These are phyloP conservation scores for Aspergillus luchuensis DNA, from an alignment of 2,329 filamentous ascomycete species.

Conservation along the genomic window DNA sequence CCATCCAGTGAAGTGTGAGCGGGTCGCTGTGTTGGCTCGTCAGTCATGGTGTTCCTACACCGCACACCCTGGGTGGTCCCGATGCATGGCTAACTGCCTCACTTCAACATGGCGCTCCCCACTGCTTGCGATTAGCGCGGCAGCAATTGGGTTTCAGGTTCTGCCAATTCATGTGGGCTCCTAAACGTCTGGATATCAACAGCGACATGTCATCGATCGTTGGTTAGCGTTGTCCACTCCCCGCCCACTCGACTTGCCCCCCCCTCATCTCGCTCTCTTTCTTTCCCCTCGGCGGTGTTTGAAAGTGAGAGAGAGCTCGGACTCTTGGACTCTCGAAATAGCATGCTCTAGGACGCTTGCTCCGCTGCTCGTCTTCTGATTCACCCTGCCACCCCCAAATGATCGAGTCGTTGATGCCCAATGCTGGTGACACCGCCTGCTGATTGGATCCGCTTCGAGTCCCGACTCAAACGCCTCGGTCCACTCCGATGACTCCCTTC, in stretches of 20 bases:
- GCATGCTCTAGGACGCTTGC: slow-evolving; percentile 7
- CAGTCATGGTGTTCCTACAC: slow-evolving; percentile 20
- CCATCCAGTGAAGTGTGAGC: slow-evolving; percentile 7
- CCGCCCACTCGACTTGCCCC: slow-evolving; percentile 19
- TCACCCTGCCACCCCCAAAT: slow-evolving; percentile 21
- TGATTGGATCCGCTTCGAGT: slow-evolving; percentile 16
- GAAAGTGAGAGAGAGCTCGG: slow-evolving; percentile 6
- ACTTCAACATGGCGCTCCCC: slow-evolving; percentile 24
- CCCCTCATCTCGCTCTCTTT: slow-evolving; percentile 6
- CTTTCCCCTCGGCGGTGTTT: slow-evolving; percentile 10
- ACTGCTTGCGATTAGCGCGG: slow-evolving; percentile 19
- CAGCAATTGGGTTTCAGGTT: slow-evolving; percentile 22
- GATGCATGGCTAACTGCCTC: slow-evolving; percentile 28
- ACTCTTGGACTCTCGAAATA: slow-evolving; percentile 10
- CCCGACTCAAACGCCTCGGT: slow-evolving; percentile 14
- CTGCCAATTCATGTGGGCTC: slow-evolving; percentile 24
- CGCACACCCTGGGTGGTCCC: slow-evolving; percentile 23
- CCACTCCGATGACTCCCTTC: slow-evolving; percentile 16
- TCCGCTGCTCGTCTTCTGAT: slow-evolving; percentile 12
- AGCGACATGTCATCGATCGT: slow-evolving; percentile 30
- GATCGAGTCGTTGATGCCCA: slow-evolving; percentile 29
- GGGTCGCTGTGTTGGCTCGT: slow-evolving; percentile 27
- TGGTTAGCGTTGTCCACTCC: slow-evolving; percentile 22
- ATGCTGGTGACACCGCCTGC: slow-evolving; percentile 16
- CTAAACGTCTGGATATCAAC: slow-evolving; percentile 24